These are phyloP conservation scores for Podospora comata DNA, from an alignment of 495 filamentous ascomycete species.

Conservation along the genomic window DNA sequence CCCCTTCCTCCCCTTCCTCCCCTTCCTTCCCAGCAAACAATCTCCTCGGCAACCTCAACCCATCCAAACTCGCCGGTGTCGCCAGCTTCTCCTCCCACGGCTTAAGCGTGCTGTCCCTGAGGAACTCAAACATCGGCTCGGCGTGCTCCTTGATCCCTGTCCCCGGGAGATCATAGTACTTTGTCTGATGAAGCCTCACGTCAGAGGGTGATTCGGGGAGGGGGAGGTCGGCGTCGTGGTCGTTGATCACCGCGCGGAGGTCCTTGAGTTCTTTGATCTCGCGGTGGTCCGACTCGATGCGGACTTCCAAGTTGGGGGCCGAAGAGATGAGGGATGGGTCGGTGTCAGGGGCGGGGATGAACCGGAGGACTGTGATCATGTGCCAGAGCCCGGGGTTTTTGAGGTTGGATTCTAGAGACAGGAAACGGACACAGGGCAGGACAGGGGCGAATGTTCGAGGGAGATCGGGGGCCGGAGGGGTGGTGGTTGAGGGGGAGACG, in stretches of 20 bases:
- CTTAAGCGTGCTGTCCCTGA: slow-evolving; percentile 36
- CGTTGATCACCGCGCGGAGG: slow-evolving; percentile 25
- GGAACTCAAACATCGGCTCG: slow-evolving; percentile 35
- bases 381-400: slow-evolving; percentile 27
- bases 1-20: slow-evolving; percentile 1
- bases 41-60: slow-evolving; percentile 36
- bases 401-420: slow-evolving; percentile 25
- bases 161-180: slow-evolving; percentile 28
- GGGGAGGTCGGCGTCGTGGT: slow-evolving; percentile 28
- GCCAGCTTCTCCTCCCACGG: slow-evolving; percentile 34
- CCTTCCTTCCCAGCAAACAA: slow-evolving; percentile 18
- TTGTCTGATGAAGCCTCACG: slow-evolving; percentile 39
- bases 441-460: slow-evolving; percentile 29
- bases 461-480: slow-evolving; percentile 10
- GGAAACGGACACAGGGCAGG: slow-evolving; percentile 22
- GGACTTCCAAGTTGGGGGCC: slow-evolving; percentile 39
- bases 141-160: slow-evolving; percentile 19
- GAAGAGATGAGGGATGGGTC: slow-evolving; percentile 8
- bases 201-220: slow-evolving; percentile 40
- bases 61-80: slow-evolving; percentile 35
- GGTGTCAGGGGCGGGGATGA: slow-evolving; percentile 26
- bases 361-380: slow-evolving; percentile 27
- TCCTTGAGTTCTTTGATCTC: slow-evolving; percentile 24
- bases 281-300: slow-evolving; percentile 30
- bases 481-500: background rate